Evolutionary conservation across 73 alveolate species (phyloP), one percentile per base, ranked within the genome.

Genomic region (Paramecium sexaurelia): DNA sequence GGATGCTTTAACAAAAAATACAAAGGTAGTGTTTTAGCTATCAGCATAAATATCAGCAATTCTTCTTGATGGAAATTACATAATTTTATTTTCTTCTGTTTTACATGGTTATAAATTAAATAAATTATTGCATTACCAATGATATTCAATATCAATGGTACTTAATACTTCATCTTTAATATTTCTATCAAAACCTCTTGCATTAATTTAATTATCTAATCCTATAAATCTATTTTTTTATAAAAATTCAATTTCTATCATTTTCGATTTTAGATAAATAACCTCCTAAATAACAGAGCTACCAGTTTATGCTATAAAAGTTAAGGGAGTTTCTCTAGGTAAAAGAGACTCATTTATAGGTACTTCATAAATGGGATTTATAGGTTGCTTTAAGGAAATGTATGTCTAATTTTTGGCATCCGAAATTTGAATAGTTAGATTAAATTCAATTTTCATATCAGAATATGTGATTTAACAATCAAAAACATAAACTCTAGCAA

Each of bases 101-200:
- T 66, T 66, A 33, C 84, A 66, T 24, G 39, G 84, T 66, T 66
- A 66, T 66, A 66, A 66, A 66, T 66, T 66, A 24, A 29, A 66
- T 66, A 66, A 33, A 66, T 66, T 66, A 29, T 27, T 66, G 40
- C 84, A 66, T 13, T 32, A 29, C 84, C 84, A 66, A 15, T 66
- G 5, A 66, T 66, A 66, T 66, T 66, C 26, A n/a, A 66, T 32
- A 13, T 33, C 6, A 11, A 66, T 11, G 3, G 39, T 32, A 27
- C 45, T 32, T 32, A 66, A 33, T 4, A 66, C 45, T 33, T 32
- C 47, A 66, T 66, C 45, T 32, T 66, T 13, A 6, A 66, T 66
- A 33, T 66, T 66, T 32, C 51, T 5, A 66, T 66, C 84, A 13
- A 29, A 66, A 8, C 27, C 84, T 66, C 84, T 66, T 17, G 84